Evolutionary conservation across 164 flowering plant genomes (phyloP), one percentile per base, ranked within the genome.

Genomic region (Santalum album): DNA sequence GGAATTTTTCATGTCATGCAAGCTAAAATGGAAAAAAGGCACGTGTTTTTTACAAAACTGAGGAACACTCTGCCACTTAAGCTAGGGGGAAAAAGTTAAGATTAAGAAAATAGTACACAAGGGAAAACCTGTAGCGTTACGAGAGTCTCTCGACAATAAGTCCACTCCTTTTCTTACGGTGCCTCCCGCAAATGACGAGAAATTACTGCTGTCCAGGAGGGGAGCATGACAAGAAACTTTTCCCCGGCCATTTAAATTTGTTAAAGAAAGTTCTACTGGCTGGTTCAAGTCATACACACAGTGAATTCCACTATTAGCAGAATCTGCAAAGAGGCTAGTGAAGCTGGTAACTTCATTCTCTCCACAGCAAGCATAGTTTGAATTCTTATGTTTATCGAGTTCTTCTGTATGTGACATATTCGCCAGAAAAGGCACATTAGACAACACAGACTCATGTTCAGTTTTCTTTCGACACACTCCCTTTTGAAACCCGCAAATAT

Each of bases 251-350:
- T 58, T 61, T 10, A 67, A 50, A 20, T 51, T 55, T 27, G 68
- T 39, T 35, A 54, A 6, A 36, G 77, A 60, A 6, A 51, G 56
- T 42, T 38, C 10, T 18, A 27, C 58, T 36, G 69, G 61, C 34
- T 58, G 66, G 43, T 61, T 72, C 56, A 61, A 64, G 61, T 69
- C 76, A 57, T 71, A 73, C 63, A 84, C 78, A 10, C 74, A 74
- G 69, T 72, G 51, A 49, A 86, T 70, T 18, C 71, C 87, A 61
- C 69, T 62, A 62, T 85, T 77, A 11, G 38, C 49, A 43, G 78
- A 58, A 34, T 61, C 69, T 44, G 32, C 50, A 40, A 63, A 15
- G 35, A 67, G 54, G 43, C 59, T 54, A 56, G 26, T 36, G 52
- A 7, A 56, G 49, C 44, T 53, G 6, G 49, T 57, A 17, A 43